Base-by-base conservation (phyloP, 1,139 yeast genomes). In the Meyerozyma sp. region DNA sequence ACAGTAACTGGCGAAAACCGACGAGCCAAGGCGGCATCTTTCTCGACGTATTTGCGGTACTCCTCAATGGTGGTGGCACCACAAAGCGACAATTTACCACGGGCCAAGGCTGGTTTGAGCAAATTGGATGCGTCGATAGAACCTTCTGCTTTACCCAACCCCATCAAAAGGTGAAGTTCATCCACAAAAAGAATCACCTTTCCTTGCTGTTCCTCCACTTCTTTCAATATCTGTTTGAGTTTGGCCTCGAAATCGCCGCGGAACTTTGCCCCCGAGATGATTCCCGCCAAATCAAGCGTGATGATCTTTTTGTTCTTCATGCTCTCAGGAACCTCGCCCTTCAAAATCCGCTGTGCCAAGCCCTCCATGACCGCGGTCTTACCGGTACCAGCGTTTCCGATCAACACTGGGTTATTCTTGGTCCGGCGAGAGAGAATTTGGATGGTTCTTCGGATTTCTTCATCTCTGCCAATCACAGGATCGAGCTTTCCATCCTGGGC, bases 301-400 rank as follows among this genome's bases (percentile, higher is more conserved):
- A 90, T 77, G 26, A 93, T 83, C 49, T 81, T 78, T 62, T 93
- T 91, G 46, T 85, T 81, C 58, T 88, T 87, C 84, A 93, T 82
- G 41, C 90, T 80, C 49, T 93, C 98, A 0, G 98, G 98, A 1
- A 93, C 98, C 57, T 90, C 96, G 8, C 93, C 93, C 46, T 86
- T 81, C 13, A 88, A 81, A 44, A 93, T 90, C 54, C 97, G 69
- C 64, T 93, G 98, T 0, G 98, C 98, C 41, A 93, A 72, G 0
- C 98, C 98, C 62, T 93, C 98, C 81, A 93, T 85, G 43, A 93
- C 82, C 5, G 97, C 95, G 0, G 98, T 93, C 64, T 93, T 93
- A 66, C 98, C 98, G 0, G 96, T 94, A 66, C 98, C 98, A 1
- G 98, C 98, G 51, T 87, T 82, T 49, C 98, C 98, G 42, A 91